These are phyloP conservation scores for Aureobasidium mangrovei DNA, from an alignment of 2,329 filamentous ascomycete genomes.

Conservation along the genomic window DNA sequence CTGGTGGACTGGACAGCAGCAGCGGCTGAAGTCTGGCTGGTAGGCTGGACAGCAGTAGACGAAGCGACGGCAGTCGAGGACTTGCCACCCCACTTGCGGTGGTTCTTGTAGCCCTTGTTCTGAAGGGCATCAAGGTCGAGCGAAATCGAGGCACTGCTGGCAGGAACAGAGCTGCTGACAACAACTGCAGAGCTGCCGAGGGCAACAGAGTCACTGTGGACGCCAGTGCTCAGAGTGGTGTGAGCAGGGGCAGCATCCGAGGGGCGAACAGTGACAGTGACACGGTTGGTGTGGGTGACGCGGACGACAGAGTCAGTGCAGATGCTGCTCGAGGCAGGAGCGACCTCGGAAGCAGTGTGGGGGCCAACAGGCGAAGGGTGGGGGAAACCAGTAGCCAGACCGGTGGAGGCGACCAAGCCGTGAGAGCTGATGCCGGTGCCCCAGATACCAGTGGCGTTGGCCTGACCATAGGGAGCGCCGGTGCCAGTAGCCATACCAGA, in stretches of 20 bases:
- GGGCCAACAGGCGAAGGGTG: slow-evolving; percentile 17
- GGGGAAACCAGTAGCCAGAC: slow-evolving; percentile 1
- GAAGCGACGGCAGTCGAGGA: background rate
- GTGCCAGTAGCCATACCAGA: slow-evolving; percentile 18
- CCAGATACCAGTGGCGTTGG: slow-evolving; percentile 23
- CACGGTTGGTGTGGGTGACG: slow-evolving; percentile 33
- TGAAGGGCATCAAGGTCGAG: background rate
- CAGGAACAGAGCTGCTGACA: slow-evolving; percentile 16
- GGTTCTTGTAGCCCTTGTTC: background rate
- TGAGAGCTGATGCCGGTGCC: slow-evolving; percentile 20
- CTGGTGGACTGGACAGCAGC: slow-evolving; percentile 1
- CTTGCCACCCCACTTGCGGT: background rate
- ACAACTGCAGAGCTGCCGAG: background rate
- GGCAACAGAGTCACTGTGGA: background rate
- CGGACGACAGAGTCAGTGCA: slow-evolving; percentile 22
- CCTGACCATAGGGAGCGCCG: slow-evolving; percentile 21
- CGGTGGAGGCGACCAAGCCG: slow-evolving; percentile 1
- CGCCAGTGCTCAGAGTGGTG: slow-evolving; percentile 1
- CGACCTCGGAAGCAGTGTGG: slow-evolving; percentile 21
- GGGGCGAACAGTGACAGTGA: slow-evolving; percentile 33
- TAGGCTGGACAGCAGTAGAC: slow-evolving; percentile 5
- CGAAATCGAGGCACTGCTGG: slow-evolving; percentile 1
- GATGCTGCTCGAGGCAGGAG: slow-evolving; percentile 16
- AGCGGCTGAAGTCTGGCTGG: slow-evolving; percentile 1
- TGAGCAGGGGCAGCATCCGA: slow-evolving; percentile 8